A percentile compares a stretch with the other conserved stretches of the same genome.
phyloP scores from a whole-genome alignment of 306 rosid species.

The Fragaria vesca region DNA sequence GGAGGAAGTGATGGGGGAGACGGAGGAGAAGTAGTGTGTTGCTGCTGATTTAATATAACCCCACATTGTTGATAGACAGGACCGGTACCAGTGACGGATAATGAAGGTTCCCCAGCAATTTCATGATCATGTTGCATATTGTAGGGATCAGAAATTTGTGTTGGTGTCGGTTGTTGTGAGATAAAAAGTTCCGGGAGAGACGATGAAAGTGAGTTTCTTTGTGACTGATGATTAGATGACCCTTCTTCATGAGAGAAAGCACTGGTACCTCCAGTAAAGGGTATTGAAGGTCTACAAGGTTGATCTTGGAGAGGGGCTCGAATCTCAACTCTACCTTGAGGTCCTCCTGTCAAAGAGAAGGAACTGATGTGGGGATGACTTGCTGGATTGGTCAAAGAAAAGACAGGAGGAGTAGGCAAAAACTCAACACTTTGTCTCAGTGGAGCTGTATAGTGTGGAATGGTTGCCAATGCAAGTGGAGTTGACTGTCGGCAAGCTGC shows the following conservation, averaged over 20 bases:
- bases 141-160: neutral
- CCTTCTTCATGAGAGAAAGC: neutral
- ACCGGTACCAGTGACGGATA: neutral
- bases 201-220: neutral
- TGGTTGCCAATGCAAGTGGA: slow-evolving; percentile 6
- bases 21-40: slow-evolving; percentile 20
- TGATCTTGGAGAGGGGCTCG: slow-evolving; percentile 71
- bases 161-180: neutral
- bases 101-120: neutral
- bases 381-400: slow-evolving; percentile 24
- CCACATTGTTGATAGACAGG: slow-evolving; percentile 21
- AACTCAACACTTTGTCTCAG: slow-evolving; percentile 27
- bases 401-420: slow-evolving; percentile 22
- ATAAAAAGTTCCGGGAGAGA: neutral
- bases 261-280: neutral
- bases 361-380: slow-evolving; percentile 40
- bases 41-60: slow-evolving; percentile 38
- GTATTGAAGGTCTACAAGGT: slow-evolving; percentile 48
- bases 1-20: slow-evolving; percentile 21
- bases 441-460: slow-evolving; percentile 22
- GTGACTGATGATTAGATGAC: neutral
- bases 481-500: slow-evolving; percentile 32
- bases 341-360: slow-evolving; percentile 31
- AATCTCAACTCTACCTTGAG: slow-evolving; percentile 39
- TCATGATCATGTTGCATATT: neutral